phyloP scores from a whole-genome alignment of 768 basidiomycete genomes.

The Leccinum subgranulosum region DNA sequence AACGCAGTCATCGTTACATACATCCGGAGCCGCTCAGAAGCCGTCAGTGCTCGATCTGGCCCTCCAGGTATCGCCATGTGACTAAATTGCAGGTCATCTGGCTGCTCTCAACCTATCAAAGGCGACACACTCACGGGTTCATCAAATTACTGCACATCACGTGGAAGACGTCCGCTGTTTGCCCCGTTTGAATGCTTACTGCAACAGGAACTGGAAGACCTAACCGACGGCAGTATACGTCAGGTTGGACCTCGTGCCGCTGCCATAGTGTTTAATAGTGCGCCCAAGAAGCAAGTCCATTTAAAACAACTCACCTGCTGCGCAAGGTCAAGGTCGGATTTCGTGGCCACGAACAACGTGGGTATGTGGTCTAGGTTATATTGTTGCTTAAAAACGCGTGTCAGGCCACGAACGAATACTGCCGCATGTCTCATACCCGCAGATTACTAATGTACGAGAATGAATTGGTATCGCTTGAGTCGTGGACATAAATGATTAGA shows the following conservation, averaged over 20 bases:
- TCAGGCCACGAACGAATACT: slow-evolving; percentile 10
- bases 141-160: slow-evolving; percentile 81
- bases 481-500: slow-evolving; percentile 93
- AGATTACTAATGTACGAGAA: slow-evolving; percentile 98
- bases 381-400: slow-evolving; percentile 70
- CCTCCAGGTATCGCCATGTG: slow-evolving; percentile 76
- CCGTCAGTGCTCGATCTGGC: slow-evolving; percentile 72
- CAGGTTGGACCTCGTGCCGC: slow-evolving; percentile 98
- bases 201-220: slow-evolving; percentile 92
- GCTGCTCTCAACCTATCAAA: not conserved
- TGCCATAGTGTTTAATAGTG: slow-evolving; percentile 11
- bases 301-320: slow-evolving; percentile 61
- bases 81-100: slow-evolving; percentile 33
- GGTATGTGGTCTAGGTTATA: slow-evolving; percentile 94
- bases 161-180: slow-evolving; percentile 85
- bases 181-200: slow-evolving; percentile 84
- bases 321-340: slow-evolving; percentile 95
- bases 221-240: slow-evolving; percentile 90
- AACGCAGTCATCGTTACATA: slow-evolving; percentile 72
- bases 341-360: slow-evolving; percentile 96
- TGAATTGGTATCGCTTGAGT: slow-evolving; percentile 98
- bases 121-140: slow-evolving; percentile 72
- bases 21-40: slow-evolving; percentile 63
- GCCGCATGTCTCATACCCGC: slow-evolving; percentile 52
- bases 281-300: not conserved